phyloP scores from a whole-genome alignment of 257 asterid genomes.

The Anisodus tanguticus region DNA sequence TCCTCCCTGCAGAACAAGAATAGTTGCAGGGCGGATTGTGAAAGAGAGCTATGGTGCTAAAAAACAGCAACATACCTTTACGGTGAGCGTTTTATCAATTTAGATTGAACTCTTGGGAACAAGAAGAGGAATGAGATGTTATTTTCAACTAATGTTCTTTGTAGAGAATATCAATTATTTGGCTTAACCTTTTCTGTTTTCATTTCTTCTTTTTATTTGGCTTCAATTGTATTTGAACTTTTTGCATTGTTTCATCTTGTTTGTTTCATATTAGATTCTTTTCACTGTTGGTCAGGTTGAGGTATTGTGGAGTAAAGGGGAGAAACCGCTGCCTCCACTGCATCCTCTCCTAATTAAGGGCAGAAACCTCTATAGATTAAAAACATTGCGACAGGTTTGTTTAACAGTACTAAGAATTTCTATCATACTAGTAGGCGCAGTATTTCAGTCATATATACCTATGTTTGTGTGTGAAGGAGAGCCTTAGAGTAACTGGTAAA shows the following conservation, averaged over 20 bases:
- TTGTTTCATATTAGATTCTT: not conserved
- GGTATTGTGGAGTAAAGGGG: constrained; percentile 89
- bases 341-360: constrained; percentile 93
- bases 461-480: too few relatives aligned
- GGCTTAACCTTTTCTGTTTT: not conserved
- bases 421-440: not conserved
- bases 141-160: not conserved
- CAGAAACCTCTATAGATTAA: constrained; percentile 80
- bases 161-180: not conserved
- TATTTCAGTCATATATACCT: too few relatives aligned
- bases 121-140: not conserved
- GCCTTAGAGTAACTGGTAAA: too few relatives aligned
- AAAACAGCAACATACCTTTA: constrained; percentile 94
- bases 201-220: constrained; percentile 12
- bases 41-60: constrained; percentile 96
- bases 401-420: not conserved
- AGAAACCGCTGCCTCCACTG: constrained; percentile 78
- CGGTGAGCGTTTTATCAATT: constrained; percentile 51
- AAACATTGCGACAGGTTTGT: constrained; percentile 82
- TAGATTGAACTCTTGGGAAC: constrained; percentile 9
- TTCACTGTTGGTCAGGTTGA: constrained; percentile 62
- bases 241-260: not conserved
- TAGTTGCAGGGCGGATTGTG: constrained; percentile 80
- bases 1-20: constrained; percentile 72
- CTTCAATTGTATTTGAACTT: not conserved